Evolutionary conservation across 495 filamentous ascomycete genomes (phyloP).

Genomic region (Penicillium tannophilum): DNA sequence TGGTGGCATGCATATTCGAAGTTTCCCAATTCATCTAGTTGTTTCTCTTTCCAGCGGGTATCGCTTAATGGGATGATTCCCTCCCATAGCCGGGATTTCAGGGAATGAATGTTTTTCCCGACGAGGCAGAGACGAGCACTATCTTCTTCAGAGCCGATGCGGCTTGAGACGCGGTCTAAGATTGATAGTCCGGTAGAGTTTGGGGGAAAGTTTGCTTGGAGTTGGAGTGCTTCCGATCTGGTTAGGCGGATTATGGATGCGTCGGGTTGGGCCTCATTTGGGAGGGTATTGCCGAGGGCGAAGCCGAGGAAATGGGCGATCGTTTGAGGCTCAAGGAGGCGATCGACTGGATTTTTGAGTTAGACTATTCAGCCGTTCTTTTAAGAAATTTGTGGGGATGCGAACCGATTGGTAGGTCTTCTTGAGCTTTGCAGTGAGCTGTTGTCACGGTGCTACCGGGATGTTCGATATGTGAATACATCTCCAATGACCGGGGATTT

Average conservation of each 20-base stretch:
- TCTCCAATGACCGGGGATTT: not conserved
- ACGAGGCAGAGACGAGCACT: slow-evolving; percentile 19
- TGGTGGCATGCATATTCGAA: slow-evolving; percentile 36
- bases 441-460: not conserved
- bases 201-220: slow-evolving; percentile 10
- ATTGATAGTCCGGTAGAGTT: slow-evolving; percentile 7
- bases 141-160: slow-evolving; percentile 24
- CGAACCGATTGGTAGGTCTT: slow-evolving; percentile 10
- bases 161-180: slow-evolving; percentile 13
- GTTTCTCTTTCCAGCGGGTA: slow-evolving; percentile 34
- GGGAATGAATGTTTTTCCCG: slow-evolving; percentile 33
- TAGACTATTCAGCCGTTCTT: not conserved
- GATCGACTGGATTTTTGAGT: slow-evolving; percentile 22
- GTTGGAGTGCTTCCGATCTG: slow-evolving; percentile 5
- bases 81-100: slow-evolving; percentile 34
- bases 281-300: slow-evolving; percentile 9
- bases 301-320: slow-evolving; percentile 22
- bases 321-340: slow-evolving; percentile 24
- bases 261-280: slow-evolving; percentile 13
- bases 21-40: slow-evolving; percentile 27
- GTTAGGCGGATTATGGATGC: slow-evolving; percentile 2
- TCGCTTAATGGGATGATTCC: slow-evolving; percentile 38
- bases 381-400: not conserved
- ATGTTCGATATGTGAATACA: not conserved
- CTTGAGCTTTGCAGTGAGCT: slow-evolving; percentile 9